These are phyloP conservation scores for Penstemon eatonii DNA, from an alignment of 257 asterid genomes.

Conservation along the genomic window DNA sequence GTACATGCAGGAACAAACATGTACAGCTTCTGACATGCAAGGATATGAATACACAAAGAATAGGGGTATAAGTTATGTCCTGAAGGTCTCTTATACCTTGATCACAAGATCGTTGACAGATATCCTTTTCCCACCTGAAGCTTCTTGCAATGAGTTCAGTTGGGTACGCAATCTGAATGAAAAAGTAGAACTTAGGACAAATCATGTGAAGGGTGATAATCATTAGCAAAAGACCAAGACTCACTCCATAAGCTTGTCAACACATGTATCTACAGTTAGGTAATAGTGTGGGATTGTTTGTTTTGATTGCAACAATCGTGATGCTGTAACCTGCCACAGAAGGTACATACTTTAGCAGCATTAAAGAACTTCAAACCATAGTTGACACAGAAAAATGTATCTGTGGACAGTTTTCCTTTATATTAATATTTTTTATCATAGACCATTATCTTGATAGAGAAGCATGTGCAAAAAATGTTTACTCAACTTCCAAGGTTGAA, in stretches of 20 bases:
- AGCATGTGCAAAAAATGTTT: slow-evolving; percentile 13
- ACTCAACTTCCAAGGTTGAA: slow-evolving; percentile 16
- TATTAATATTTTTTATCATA: slow-evolving; percentile 1
- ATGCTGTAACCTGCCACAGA: slow-evolving; percentile 75
- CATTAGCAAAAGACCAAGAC: slow-evolving; percentile 33
- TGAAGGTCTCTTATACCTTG: slow-evolving; percentile 55
- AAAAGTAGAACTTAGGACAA: background rate
- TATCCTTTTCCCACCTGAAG: slow-evolving; percentile 92
- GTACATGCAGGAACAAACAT: slow-evolving; percentile 1
- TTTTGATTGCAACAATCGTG: slow-evolving; percentile 80
- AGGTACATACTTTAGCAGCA: slow-evolving; percentile 25
- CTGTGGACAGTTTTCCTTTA: background rate
- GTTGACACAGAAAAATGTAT: slow-evolving; percentile 9
- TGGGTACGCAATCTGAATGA: slow-evolving; percentile 69
- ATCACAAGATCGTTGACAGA: slow-evolving; percentile 93
- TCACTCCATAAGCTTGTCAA: slow-evolving; percentile 97
- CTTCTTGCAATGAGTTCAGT: slow-evolving; percentile 85
- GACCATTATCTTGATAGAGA: background rate
- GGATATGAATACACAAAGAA: background rate
- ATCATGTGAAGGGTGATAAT: background rate
- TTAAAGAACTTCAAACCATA: slow-evolving; percentile 7
- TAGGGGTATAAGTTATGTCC: background rate
- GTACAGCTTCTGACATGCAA: background rate
- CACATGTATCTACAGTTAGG: slow-evolving; percentile 89
- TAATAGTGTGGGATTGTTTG: slow-evolving; percentile 98